A percentile compares a stretch with the other conserved stretches of the same genome.
Evolutionary conservation across 352 stramenopile genomes (phyloP).

Genomic region (Elongisporangium anandrum): DNA sequence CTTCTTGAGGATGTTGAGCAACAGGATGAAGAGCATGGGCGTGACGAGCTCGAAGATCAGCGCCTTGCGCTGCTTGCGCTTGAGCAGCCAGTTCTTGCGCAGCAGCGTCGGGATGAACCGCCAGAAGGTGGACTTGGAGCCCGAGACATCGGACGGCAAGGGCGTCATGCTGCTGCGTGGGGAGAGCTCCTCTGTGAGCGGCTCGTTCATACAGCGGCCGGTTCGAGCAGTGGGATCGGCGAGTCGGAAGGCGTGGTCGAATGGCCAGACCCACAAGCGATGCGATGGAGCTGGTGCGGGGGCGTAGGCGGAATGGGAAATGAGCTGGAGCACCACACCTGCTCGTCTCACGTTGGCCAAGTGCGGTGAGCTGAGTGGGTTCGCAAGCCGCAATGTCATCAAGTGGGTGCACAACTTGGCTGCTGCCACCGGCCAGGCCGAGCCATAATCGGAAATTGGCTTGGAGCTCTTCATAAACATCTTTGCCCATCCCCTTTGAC

Average conservation of each 20-base stretch:
- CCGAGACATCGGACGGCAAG: neutral
- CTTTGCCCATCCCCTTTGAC: neutral
- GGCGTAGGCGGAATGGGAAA: no score
- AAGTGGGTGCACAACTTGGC: neutral
- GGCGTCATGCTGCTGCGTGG: neutral
- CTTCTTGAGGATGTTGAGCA: slow-evolving; percentile 54
- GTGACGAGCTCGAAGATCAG: slow-evolving; percentile 59
- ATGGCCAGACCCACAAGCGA: neutral
- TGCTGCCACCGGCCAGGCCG: neutral
- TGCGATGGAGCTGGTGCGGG: no score
- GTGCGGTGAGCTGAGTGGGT: neutral
- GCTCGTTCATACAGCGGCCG: neutral
- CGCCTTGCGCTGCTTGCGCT: slow-evolving; percentile 48
- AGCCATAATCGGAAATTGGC: neutral
- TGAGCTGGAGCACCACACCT: neutral
- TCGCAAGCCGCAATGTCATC: neutral
- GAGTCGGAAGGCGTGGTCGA: neutral
- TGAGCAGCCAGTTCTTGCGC: slow-evolving; percentile 80
- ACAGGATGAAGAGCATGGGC: slow-evolving; percentile 54
- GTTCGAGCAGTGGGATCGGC: neutral
- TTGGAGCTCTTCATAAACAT: neutral
- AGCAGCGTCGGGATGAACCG: slow-evolving; percentile 56
- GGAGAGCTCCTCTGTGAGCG: neutral
- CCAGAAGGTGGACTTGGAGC: neutral
- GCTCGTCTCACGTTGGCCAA: neutral